A percentile compares a stretch with the other conserved stretches of the same genome.
These are phyloP conservation scores for Guadua angustifolia DNA, from an alignment of 176 grass and related monocot genomes.

Conservation along the genomic window DNA sequence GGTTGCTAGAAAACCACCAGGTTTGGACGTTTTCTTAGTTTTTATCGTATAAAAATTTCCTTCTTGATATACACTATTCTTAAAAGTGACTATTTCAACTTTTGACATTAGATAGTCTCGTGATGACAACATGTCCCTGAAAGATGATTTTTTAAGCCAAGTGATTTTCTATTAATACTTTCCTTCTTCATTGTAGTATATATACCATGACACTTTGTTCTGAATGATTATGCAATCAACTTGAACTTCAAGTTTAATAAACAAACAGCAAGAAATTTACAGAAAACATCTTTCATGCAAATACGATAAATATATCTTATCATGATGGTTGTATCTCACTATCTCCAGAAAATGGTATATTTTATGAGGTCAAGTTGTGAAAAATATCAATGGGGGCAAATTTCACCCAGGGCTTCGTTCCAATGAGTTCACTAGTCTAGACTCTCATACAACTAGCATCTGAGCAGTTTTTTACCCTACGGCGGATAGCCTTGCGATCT, in stretches of 20 bases:
- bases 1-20: too few species aligned
- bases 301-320: not conserved
- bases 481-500: not conserved
- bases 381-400: not conserved
- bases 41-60: too few species aligned
- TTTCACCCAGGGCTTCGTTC: not conserved
- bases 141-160: not conserved
- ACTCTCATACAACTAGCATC: not conserved
- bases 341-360: constrained; percentile 31
- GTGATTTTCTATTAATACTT: not conserved
- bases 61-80: too few species aligned
- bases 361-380: constrained; percentile 1
- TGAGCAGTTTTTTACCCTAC: not conserved
- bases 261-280: not conserved
- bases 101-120: not conserved
- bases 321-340: not conserved
- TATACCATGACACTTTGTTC: not conserved
- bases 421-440: constrained; percentile 12
- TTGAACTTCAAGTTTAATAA: constrained; percentile 1
- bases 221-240: not conserved
- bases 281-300: not conserved
- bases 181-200: not conserved
- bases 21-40: too few species aligned
- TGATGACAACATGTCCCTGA: not conserved
- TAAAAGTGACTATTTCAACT: too few species aligned